Evolutionary conservation across 139 green algal species (phyloP).

Genomic region (Chloropicon primus): DNA sequence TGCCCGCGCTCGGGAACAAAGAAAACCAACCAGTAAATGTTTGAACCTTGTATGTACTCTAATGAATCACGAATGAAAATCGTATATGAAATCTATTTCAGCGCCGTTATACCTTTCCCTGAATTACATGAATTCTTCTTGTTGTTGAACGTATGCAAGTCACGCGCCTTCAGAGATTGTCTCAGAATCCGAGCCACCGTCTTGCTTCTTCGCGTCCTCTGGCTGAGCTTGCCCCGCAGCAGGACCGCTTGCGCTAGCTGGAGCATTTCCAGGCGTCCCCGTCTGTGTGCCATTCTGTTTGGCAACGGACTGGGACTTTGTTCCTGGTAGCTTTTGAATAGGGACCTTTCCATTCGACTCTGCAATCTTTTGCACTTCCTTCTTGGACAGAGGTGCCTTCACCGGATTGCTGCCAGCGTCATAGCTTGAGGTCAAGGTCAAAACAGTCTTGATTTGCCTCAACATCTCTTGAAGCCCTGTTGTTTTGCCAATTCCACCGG

Average conservation of each 20-base stretch:
- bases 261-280: no score
- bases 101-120: no score
- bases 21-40: neutral
- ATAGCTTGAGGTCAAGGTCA: neutral
- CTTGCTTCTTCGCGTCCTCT: neutral
- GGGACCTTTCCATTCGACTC: neutral
- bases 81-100: neutral
- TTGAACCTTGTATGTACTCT: neutral
- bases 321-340: neutral
- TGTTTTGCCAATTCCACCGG: neutral
- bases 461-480: neutral
- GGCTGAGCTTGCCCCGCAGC: no score
- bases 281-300: no score
- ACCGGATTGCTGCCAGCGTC: neutral
- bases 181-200: neutral
- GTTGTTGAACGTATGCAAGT: no score
- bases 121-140: no score
- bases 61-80: neutral
- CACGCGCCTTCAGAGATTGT: neutral
- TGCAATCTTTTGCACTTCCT: neutral
- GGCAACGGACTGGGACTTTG: no score
- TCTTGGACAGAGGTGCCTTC: neutral
- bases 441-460: neutral
- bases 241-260: no score
- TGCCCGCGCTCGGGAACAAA: neutral